Conservation (phyloP, 2,329 filamentous ascomycete genomes). For the Penicillium paneum region DNA sequence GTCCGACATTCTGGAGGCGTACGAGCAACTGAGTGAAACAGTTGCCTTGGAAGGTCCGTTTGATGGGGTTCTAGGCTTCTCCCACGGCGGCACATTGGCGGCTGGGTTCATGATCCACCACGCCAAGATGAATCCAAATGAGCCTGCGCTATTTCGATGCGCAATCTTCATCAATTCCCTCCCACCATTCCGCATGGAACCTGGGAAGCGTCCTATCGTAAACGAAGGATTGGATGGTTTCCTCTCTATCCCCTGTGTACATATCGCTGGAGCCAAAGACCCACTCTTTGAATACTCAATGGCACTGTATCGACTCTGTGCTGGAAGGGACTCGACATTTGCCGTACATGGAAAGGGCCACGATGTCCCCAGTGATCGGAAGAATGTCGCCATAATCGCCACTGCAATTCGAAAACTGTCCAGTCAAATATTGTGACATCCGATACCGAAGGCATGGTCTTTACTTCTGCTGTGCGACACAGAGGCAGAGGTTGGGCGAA, state of each 20-base stretch:
- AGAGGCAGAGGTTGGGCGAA: background rate
- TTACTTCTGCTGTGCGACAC: background rate
- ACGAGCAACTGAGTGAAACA: constrained; percentile 27
- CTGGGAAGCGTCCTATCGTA: constrained; percentile 19
- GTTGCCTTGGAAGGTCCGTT: constrained; percentile 24
- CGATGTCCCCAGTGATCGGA: constrained; percentile 26
- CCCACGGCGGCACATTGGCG: constrained; percentile 35
- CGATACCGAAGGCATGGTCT: background rate
- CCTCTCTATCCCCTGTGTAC: constrained; percentile 27
- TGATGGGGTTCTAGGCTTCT: constrained; percentile 37
- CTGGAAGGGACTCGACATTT: constrained; percentile 19
- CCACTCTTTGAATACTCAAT: constrained; percentile 26
- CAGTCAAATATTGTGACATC: constrained; percentile 12
- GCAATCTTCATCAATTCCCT: constrained; percentile 35
- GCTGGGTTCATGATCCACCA: constrained; percentile 30
- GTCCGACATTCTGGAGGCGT: constrained; percentile 25
- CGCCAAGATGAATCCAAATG: constrained; percentile 22
- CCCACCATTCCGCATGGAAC: constrained; percentile 31
- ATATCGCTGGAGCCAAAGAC: constrained; percentile 26
- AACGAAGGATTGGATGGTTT: constrained; percentile 26
- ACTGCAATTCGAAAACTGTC: constrained; percentile 22
- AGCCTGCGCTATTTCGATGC: constrained; percentile 28
- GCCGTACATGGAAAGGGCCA: constrained; percentile 28
- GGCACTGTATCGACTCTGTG: constrained; percentile 24
- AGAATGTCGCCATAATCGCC: constrained; percentile 24